Conservation (phyloP, 2,329 filamentous ascomycete species). For the Calonectria pseudoreteaudii region DNA sequence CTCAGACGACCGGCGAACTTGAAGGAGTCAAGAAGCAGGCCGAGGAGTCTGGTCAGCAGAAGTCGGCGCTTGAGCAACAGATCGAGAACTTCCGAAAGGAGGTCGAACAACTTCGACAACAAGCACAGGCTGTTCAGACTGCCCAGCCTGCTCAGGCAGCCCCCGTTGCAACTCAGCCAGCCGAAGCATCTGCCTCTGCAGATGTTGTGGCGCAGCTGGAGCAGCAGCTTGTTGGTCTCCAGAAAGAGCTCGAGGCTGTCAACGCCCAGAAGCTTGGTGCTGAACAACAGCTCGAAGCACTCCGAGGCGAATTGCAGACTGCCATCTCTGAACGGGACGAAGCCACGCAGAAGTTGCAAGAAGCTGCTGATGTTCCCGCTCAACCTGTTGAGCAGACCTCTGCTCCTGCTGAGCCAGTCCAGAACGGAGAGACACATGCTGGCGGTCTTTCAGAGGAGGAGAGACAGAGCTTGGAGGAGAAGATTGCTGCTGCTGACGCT, state of each 20-base stretch:
- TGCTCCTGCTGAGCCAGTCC: constrained; percentile 28
- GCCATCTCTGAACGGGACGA: constrained; percentile 74
- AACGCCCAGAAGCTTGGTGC: constrained; percentile 76
- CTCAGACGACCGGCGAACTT: constrained; percentile 65
- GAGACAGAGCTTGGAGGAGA: constrained; percentile 71
- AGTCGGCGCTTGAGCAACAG: constrained; percentile 55
- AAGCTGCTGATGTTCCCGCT: constrained; percentile 50
- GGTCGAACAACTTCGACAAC: constrained; percentile 52
- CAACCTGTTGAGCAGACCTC: constrained; percentile 45
- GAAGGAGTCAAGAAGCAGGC: constrained; percentile 57
- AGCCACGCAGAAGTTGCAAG: constrained; percentile 57
- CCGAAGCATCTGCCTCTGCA: constrained; percentile 52
- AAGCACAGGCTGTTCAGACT: constrained; percentile 52
- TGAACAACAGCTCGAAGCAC: constrained; percentile 69
- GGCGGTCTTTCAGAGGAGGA: constrained; percentile 64
- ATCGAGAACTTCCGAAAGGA: constrained; percentile 57
- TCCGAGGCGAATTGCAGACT: constrained; percentile 70
- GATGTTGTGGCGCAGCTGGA: constrained; percentile 63
- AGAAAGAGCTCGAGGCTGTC: constrained; percentile 73
- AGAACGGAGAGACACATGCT: constrained; percentile 20
- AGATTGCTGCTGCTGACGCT: constrained; percentile 69
- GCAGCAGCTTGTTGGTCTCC: constrained; percentile 60
- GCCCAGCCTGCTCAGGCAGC: constrained; percentile 52
- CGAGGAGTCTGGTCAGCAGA: constrained; percentile 48
- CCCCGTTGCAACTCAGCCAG: constrained; percentile 49